Conservation (phyloP, 305 asterid genomes). For the Solanum aculeatissimum region DNA sequence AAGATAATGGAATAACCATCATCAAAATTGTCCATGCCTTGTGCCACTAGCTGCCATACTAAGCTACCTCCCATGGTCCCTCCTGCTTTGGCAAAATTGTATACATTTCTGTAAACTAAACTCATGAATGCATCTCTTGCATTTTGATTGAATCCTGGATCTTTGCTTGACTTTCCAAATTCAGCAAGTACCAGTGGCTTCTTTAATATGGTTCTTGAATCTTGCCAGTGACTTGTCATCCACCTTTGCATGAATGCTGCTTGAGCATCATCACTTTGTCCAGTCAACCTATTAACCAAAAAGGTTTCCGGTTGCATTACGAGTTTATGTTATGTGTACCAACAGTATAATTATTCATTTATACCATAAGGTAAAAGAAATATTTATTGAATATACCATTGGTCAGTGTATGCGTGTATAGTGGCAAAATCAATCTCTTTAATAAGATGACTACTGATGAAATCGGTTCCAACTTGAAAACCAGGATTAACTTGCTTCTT, state of each 20-base stretch:
- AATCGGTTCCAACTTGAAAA: conserved; percentile 43
- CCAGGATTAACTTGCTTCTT: conserved; percentile 37
- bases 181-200: too few species aligned
- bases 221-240: conserved; percentile 51
- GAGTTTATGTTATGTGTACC: background rate
- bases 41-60: conserved; percentile 62
- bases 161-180: too few species aligned
- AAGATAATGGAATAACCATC: conserved; percentile 32
- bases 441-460: conserved; percentile 26
- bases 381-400: conserved; percentile 10
- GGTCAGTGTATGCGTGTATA: conserved; percentile 40
- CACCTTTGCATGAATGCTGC: conserved; percentile 58
- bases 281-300: conserved; percentile 26
- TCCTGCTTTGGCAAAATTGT: too few species aligned
- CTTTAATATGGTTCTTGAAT: too few species aligned
- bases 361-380: background rate
- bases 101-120: conserved; percentile 32
- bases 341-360: background rate
- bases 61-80: conserved; percentile 60
- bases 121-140: too few species aligned
- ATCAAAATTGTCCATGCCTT: conserved; percentile 39
- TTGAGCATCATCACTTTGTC: conserved; percentile 38
- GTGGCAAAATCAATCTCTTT: conserved; percentile 42
- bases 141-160: too few species aligned
- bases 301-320: background rate